phyloP scores from a whole-genome alignment of 2,329 filamentous ascomycete genomes.

The Phialemonium atrogriseum region DNA sequence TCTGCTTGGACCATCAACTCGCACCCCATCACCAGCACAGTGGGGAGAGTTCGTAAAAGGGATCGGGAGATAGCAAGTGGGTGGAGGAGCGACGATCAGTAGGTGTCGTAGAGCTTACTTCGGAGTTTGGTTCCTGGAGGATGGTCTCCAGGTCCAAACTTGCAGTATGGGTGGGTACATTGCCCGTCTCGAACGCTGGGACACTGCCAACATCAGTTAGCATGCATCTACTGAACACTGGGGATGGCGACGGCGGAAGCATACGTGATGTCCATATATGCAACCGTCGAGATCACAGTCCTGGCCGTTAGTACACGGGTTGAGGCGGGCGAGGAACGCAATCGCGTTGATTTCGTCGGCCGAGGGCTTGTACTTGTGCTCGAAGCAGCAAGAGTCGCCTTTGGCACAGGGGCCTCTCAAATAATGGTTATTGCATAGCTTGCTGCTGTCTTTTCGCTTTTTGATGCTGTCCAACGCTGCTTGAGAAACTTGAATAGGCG shows the following conservation, averaged over 20 bases:
- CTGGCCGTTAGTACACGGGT: slow-evolving; percentile 49
- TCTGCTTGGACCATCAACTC: too few species aligned
- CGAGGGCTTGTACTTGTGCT: slow-evolving; percentile 45
- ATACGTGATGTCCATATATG: slow-evolving; percentile 56
- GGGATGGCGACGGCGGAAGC: slow-evolving; percentile 15
- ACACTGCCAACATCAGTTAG: slow-evolving; percentile 30
- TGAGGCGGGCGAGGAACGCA: slow-evolving; percentile 45
- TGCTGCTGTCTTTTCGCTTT: slow-evolving; percentile 44
- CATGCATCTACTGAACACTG: neutral
- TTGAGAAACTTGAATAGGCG: slow-evolving; percentile 37
- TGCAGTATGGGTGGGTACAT: slow-evolving; percentile 48
- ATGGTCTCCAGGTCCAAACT: slow-evolving; percentile 44
- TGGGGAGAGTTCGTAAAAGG: too few species aligned
- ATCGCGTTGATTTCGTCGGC: slow-evolving; percentile 49
- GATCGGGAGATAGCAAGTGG: too few species aligned
- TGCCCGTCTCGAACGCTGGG: slow-evolving; percentile 41
- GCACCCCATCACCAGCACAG: too few species aligned
- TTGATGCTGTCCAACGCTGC: slow-evolving; percentile 45
- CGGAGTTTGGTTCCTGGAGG: slow-evolving; percentile 46
- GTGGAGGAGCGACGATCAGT: too few species aligned
- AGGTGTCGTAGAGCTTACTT: slow-evolving; percentile 1
- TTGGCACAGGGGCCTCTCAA: slow-evolving; percentile 49
- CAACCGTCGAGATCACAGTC: slow-evolving; percentile 49
- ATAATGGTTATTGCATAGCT: slow-evolving; percentile 56
- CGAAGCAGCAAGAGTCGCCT: slow-evolving; percentile 45